These are phyloP conservation scores for Trichoderma cornu-damae DNA, from an alignment of 2,329 filamentous ascomycete genomes.

Conservation along the genomic window DNA sequence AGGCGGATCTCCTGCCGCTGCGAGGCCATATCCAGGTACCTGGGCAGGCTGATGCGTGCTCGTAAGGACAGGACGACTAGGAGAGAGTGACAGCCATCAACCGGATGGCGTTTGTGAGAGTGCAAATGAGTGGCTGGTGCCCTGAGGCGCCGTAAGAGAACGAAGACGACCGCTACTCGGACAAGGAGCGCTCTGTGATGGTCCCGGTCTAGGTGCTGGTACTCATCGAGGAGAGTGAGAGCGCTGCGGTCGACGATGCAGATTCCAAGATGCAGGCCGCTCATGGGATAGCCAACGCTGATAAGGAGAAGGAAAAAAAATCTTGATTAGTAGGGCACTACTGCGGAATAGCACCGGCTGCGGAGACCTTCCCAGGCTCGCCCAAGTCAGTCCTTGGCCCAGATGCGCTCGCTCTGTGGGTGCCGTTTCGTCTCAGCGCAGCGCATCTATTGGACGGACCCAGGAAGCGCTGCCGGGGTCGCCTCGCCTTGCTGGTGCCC, in stretches of 20 bases:
- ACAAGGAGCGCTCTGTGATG: slow-evolving; percentile 40
- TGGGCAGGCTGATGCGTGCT: slow-evolving; percentile 25
- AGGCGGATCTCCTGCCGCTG: slow-evolving; percentile 34
- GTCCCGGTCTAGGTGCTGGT: slow-evolving; percentile 37
- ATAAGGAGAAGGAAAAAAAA: slow-evolving; percentile 25
- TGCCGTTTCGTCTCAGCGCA: slow-evolving; percentile 18
- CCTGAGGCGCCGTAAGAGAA: slow-evolving; percentile 37
- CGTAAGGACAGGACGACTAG: slow-evolving; percentile 1
- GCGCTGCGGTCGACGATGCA: slow-evolving; percentile 45
- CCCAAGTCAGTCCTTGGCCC: slow-evolving; percentile 11
- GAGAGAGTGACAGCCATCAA: slow-evolving; percentile 32
- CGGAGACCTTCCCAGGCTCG: slow-evolving; percentile 9
- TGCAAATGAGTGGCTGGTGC: slow-evolving; percentile 34
- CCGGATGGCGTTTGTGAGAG: slow-evolving; percentile 35
- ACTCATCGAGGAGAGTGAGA: slow-evolving; percentile 42
- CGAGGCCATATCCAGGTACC: slow-evolving; percentile 32
- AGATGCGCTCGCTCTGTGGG: slow-evolving; percentile 11
- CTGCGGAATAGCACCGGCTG: slow-evolving; percentile 17
- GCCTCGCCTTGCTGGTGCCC: slow-evolving; percentile 16
- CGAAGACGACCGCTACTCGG: slow-evolving; percentile 39
- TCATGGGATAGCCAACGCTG: slow-evolving; percentile 38
- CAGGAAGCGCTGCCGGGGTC: slow-evolving; percentile 14
- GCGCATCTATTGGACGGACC: slow-evolving; percentile 15
- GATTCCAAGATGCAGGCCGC: slow-evolving; percentile 42
- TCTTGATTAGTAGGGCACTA: slow-evolving; percentile 20